These are phyloP conservation scores for Annulohypoxylon moriforme DNA, from an alignment of 495 filamentous ascomycete genomes.

Conservation along the genomic window DNA sequence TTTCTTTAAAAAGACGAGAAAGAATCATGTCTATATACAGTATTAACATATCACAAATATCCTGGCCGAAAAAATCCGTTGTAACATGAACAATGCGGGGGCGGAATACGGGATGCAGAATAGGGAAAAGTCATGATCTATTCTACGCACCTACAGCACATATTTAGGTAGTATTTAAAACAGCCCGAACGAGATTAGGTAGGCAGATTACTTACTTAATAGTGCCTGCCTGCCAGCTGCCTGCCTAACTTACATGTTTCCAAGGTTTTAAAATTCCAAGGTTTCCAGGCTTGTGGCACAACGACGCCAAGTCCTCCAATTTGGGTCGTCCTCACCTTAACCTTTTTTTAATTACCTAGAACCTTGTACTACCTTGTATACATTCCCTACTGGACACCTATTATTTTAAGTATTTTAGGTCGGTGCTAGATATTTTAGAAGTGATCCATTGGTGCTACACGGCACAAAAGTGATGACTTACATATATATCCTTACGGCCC, in stretches of 20 bases:
- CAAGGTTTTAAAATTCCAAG: not conserved
- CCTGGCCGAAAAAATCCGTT: constrained; percentile 12
- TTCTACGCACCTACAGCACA: not conserved
- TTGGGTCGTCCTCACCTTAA: not conserved
- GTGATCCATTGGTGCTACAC: not conserved
- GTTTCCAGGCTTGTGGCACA: not conserved
- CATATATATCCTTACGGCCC: not conserved
- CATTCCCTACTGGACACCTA: too few species aligned
- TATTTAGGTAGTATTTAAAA: not conserved
- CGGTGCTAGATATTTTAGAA: not conserved
- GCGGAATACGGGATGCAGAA: not conserved
- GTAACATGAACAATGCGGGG: constrained; percentile 8
- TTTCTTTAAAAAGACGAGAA: not conserved
- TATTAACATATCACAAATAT: not conserved
- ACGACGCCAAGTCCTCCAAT: not conserved
- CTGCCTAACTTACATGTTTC: too few species aligned
- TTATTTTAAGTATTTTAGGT: not conserved
- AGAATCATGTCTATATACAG: constrained; percentile 5
- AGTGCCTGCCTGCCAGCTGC: too few species aligned
- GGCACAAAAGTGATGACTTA: constrained; percentile 12
- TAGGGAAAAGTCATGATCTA: not conserved
- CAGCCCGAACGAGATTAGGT: not conserved
- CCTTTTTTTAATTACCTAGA: not conserved
- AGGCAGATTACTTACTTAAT: constrained; percentile 1
- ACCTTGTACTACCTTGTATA: too few species aligned